Evolutionary conservation across 352 stramenopile genomes (phyloP), one percentile per base, ranked within the genome.

Genomic region (Phytophthora hibernalis): DNA sequence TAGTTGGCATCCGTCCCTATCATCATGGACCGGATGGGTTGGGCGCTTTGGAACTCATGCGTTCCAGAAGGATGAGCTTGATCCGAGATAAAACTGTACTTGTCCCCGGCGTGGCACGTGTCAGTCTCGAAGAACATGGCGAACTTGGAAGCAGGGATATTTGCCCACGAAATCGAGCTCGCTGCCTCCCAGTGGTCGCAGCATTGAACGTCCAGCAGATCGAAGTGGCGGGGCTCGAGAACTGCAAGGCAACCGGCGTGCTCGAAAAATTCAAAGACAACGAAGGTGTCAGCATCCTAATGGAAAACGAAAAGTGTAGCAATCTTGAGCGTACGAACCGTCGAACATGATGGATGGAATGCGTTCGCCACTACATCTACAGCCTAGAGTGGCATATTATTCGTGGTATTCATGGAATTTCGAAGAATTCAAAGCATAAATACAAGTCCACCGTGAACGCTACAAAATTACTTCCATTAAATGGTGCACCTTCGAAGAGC

Each of bases 121-220:
- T 47, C 8, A 5, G 40, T 47, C 40, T 47, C 40, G 40, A 16
- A 47, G 40, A 47, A 47, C 15, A 26, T 24, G 40, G n/a, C 40
- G n/a, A 47, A 26, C 16, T 47, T 47, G 40, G n/a, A 28, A 24
- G n/a, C 40, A 47, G 40, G n/a, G 40, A 47, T 40, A 40, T 40
- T 40, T 40, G 31, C 31, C 31, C 31, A 38, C 9, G 33, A 40
- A n/a, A 40, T 40, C 33, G 33, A 40, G 5, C 5, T 11, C 33
- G 33, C 12, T n/a, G 33, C 33, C 33, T 40, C 33, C 33, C 31
- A 12, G 31, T 38, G 15, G 31, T 38, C 31, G 31, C 31, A 38
- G 13, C 31, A 38, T 38, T 38, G 7, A 38, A 38, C 7, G 31
- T 38, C 31, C 6, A 38, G 31, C 31, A 38, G 5, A 38, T 38